These are phyloP conservation scores for Colletotrichum sublineola DNA, from an alignment of 2,329 filamentous ascomycete genomes.

Conservation along the genomic window DNA sequence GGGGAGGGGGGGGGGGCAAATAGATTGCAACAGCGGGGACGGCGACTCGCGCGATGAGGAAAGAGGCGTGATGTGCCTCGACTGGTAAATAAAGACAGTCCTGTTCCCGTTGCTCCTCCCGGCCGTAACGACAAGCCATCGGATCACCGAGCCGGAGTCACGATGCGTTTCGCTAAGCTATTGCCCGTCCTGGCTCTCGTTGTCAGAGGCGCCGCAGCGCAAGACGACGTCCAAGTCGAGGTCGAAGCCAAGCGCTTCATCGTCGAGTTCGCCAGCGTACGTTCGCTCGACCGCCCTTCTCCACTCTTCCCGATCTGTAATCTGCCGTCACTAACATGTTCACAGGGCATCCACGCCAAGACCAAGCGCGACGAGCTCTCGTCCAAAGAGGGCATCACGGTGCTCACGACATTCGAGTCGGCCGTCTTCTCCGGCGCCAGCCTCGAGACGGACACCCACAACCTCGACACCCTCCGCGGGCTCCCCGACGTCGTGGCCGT, in stretches of 20 bases:
- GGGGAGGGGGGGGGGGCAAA: background rate
- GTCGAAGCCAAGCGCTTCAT: conserved; percentile 38
- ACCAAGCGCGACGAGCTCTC: conserved; percentile 30
- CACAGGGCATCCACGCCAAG: conserved; percentile 10
- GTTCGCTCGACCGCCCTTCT: background rate
- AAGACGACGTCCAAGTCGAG: background rate
- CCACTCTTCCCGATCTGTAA: background rate
- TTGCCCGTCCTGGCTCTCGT: conserved; percentile 15
- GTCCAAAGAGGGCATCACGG: conserved; percentile 23
- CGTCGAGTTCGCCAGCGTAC: conserved; percentile 32
- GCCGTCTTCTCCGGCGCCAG: conserved; percentile 39
- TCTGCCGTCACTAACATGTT: background rate
- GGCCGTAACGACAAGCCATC: background rate
- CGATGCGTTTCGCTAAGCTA: conserved; percentile 18
- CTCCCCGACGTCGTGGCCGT: conserved; percentile 32
- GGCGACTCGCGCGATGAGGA: background rate
- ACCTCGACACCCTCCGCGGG: conserved; percentile 31
- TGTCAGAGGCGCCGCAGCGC: background rate
- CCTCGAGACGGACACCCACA: conserved; percentile 34
- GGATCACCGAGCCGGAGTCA: background rate
- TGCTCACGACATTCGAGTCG: conserved; percentile 36
- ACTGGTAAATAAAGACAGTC: background rate
- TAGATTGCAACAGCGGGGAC: conserved; percentile 23
- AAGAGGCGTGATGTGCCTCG: background rate
- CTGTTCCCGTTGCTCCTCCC: background rate